Evolutionary conservation across 257 asterid genomes (phyloP), one percentile per base, ranked within the genome.

Genomic region (Salvia hispanica): DNA sequence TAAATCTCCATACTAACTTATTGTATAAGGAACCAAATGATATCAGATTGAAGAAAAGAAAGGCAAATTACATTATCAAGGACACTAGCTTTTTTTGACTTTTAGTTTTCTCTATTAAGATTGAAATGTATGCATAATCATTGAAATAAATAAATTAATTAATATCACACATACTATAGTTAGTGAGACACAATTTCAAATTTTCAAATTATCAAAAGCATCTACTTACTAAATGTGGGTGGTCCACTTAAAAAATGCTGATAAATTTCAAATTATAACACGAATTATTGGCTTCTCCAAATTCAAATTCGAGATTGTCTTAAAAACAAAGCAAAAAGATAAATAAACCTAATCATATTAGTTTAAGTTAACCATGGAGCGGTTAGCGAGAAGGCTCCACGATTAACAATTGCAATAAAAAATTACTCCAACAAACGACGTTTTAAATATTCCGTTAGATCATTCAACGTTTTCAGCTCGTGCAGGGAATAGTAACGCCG

Each of bases 331-430:
- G 28, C 10, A 25, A 7, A 21, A 60, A 36, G 31, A 33, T 37
- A 1, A 12, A 31, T 8, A 15, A 66, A 72, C 64, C 60, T 39
- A 78, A 70, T 72, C 79, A 36, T n/a, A 21, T 72, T 81, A 4
- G 21, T 40, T 58, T 44, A 76, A 37, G 9, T 28, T 34, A 45
- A 71, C 76, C 67, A 12, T 7, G 56, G 78, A 42, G 67, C 15
- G 62, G 72, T 69, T 69, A 48, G 79, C 74, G 71, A 81, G 83
- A 75, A 81, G 65, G 70, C 75, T 72, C 79, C 71, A 54, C 66
- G 64, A 75, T 67, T 68, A 75, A 67, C 43, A 37, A 71, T 72
- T 65, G 59, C 60, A 28, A 69, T 61, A 61, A 14, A 69, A 11
- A 72, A 50, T 13, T 10, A 57, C 21, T 55, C 72, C 28, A 70